phyloP scores from a whole-genome alignment of 163 green algal genomes.

The Scenedesmus sp. region DNA sequence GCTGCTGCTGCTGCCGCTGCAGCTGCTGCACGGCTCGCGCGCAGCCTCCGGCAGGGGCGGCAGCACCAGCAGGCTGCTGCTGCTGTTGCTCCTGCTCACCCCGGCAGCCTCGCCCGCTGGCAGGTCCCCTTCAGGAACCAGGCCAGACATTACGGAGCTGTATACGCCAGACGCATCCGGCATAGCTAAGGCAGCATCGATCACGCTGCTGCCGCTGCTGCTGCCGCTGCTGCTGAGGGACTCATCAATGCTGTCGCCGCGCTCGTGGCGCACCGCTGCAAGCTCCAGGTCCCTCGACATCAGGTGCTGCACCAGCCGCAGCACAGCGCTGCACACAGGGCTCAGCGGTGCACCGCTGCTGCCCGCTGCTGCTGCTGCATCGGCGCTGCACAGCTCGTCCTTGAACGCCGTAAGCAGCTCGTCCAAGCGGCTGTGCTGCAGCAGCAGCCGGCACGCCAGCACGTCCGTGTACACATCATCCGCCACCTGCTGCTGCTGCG shows the following conservation, averaged over 20 bases:
- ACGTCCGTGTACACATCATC: slow-evolving; percentile 50
- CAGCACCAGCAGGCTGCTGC: neutral
- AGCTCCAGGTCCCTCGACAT: slow-evolving; percentile 44
- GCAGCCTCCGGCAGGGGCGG: neutral
- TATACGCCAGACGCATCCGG: slow-evolving; percentile 2
- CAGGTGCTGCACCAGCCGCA: slow-evolving; percentile 16
- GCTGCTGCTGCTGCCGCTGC: slow-evolving; percentile 19
- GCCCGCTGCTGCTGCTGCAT: slow-evolving; percentile 1
- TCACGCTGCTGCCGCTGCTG: slow-evolving; percentile 20
- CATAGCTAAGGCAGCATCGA: slow-evolving; percentile 18
- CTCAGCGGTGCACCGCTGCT: neutral
- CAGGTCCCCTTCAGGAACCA: neutral
- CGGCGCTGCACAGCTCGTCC: slow-evolving; percentile 11
- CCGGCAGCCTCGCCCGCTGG: neutral
- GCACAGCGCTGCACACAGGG: neutral
- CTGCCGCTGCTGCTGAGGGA: slow-evolving; percentile 3
- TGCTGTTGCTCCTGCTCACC: neutral
- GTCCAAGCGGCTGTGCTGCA: slow-evolving; percentile 35
- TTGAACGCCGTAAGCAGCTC: slow-evolving; percentile 40
- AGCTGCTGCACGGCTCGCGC: neutral
- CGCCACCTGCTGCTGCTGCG: neutral
- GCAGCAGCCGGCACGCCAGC: slow-evolving; percentile 44
- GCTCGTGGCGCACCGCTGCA: neutral
- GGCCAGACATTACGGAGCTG: slow-evolving; percentile 10
- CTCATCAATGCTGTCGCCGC: slow-evolving; percentile 36